Base-by-base conservation (phyloP, 352 stramenopile genomes). In the Globisporangium polare region DNA sequence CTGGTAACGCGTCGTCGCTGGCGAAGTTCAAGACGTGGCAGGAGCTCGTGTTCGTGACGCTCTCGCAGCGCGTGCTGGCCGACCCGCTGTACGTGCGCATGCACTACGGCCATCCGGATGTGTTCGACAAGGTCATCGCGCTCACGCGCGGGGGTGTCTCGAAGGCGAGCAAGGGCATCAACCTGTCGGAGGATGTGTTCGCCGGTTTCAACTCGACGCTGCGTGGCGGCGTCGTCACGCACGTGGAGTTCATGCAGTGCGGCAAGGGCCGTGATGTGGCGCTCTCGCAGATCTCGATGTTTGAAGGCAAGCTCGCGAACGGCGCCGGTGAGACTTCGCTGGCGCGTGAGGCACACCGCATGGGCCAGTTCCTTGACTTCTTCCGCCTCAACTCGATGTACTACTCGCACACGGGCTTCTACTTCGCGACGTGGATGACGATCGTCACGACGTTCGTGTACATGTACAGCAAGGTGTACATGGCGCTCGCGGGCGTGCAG, bases 201-300 rank as follows among this genome's bases (percentile, higher is more conserved):
- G 83, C 81, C 26, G 83, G 86, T 46, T 94, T 94, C 68, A 93
- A 93, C 63, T 75, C 69, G 13, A 92, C 82, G 15, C 60, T 94
- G 9, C 81, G 86, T 50, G 86, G 86, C 26, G 86, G 86, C 15
- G 76, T 92, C 12, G 68, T 93, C 1, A 93, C 82, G 0, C 86
- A 94, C 63, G 82, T 91, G 24, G 86, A 94, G 63, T 92, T 92
- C 63, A 91, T 93, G 80, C 86, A 94, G 69, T 94, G 85, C 73
- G 85, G 85, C 53, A 94, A 94, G 60, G 85, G 85, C 53, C 80
- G 81, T 69, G 85, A 94, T 75, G 85, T 94, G 46, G 85, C 85
- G 63, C 69, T 94, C 1, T 91, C 83, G 10, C 85, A 94, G 59
- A 94, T 94, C 27, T 92, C 85, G 26, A 91, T 94, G 83, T 94